Base-by-base conservation (phyloP, 495 filamentous ascomycete genomes). In the Stereocaulon alpinum region DNA sequence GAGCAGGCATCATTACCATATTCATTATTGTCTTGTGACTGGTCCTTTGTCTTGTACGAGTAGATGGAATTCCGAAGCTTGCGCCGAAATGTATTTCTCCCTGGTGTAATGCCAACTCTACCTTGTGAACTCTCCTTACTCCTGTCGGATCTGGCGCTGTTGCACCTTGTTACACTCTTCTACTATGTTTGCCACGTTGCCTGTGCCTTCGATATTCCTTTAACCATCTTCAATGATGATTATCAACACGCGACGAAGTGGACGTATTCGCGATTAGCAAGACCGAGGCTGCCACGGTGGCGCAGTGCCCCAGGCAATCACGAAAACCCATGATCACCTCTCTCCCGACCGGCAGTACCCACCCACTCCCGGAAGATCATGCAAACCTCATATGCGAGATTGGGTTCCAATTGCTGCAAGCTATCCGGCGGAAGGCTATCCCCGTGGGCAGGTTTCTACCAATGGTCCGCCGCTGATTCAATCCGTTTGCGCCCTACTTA, bases 291-390 rank as follows among this genome's bases (percentile, higher is more conserved):
- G 49, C n/a, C 48, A 20, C 14, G 20, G n/a, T 52, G 49, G 49
- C 49, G 49, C 30, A 34, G 49, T 22, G 18, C 24, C 4, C 4
- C 17, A 52, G 29, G 49, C 49, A 52, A 12, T 37, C 17, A 34
- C 49, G 30, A 10, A n/a, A 52, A 37, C 49, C 10, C 49, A 52
- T 52, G 29, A 52, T n/a, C 49, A 37, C 34, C n/a, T 52, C 49
- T 32, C 15, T 34, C 30, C 30, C 15, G 49, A 52, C 1, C 17
- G n/a, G 27, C 17, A 17, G 30, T 1, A 10, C 11, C 15, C 34
- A 37, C 32, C 48, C 6, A 18, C 10, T 18, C 4, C 17, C 9
- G 18, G 10, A 12, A 52, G 29, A 52, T 32, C 6, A 52, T 34
- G 29, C 49, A 52, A 37, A 52, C 17, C 34, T 32, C 4, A 29